Conservation (phyloP, 2,329 filamentous ascomycete species). For the Neodidymelliopsis sp. region DNA sequence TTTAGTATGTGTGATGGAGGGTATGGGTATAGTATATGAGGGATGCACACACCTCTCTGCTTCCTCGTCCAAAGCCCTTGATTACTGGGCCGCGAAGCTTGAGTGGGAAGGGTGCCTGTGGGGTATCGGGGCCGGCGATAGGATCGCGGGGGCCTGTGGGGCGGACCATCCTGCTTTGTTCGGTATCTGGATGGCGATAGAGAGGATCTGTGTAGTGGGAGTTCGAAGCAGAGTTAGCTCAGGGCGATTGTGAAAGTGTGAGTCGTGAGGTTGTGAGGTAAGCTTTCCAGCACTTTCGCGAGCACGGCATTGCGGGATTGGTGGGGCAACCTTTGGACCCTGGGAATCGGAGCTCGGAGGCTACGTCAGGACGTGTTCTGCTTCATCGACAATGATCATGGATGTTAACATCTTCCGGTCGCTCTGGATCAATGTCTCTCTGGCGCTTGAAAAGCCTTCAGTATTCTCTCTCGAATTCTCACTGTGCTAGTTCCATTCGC, state of each 20-base stretch:
- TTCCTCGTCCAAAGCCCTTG: constrained; percentile 91
- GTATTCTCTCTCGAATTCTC: neutral
- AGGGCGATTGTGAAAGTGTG: neutral
- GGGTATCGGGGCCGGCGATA: constrained; percentile 75
- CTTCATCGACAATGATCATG: constrained; percentile 1
- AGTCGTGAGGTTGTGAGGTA: neutral
- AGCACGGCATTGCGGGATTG: constrained; percentile 17
- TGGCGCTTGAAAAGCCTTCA: too few species aligned
- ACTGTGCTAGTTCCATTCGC: neutral
- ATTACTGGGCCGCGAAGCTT: constrained; percentile 86
- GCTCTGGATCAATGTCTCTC: too few species aligned
- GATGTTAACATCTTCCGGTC: too few species aligned
- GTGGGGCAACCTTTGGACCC: constrained; percentile 21
- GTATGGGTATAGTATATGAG: constrained; percentile 44
- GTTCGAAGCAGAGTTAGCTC: neutral
- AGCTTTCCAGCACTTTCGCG: constrained; percentile 16
- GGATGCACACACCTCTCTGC: constrained; percentile 74
- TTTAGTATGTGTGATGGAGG: neutral
- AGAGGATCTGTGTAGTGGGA: neutral
- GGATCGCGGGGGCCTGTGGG: constrained; percentile 39
- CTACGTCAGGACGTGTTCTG: constrained; percentile 14
- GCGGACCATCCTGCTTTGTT: constrained; percentile 30
- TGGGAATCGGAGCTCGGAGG: constrained; percentile 14
- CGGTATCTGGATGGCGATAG: neutral
- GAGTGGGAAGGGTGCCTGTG: constrained; percentile 80